Evolutionary conservation across 305 asterid species (phyloP), one percentile per base, ranked within the genome.

Genomic region (Nicotiana rustica): DNA sequence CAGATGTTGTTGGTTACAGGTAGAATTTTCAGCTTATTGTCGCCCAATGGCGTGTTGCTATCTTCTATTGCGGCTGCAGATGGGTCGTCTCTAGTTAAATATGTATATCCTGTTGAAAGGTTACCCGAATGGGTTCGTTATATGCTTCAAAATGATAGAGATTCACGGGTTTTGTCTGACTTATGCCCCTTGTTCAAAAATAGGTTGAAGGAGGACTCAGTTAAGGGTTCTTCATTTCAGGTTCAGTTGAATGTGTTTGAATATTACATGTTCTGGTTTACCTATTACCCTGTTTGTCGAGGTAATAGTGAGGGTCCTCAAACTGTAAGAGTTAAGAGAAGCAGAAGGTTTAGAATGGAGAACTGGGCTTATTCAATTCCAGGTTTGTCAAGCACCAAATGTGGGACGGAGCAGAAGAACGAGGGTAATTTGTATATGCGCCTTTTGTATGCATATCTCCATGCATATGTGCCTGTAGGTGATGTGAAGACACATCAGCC

Each of bases 181-280:
- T 38, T 92, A 78, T 96, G 97, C 67, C 97, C 97, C 18, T 85
- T 96, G 85, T 91, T 96, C 78, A 91, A 82, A 85, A 85, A 89
- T 85, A 88, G 91, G 86, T 75, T 94, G 83, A 91, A 87, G 87
- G 97, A 88, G 91, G 94, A 91, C 88, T 77, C 90, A 75, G 33
- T 85, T 49, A 92, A 91, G 91, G 95, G 94, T 82, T 89, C 94
- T 56, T 78, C 93, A 7, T 89, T 80, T 81, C 97, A 92, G 89
- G 92, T 96, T 88, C 97, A 94, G 73, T 89, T 96, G 89, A 94
- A 91, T 90, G 94, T 96, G 59, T 91, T 96, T 36, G 99, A 96
- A 85, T 96, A 96, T 88, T 94, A 89, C 93, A 80, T 92, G 89
- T 94, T 96, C 80, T 96, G 99, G 99, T 92, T 94, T 90, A 94